Conservation (phyloP, 192 early-diverging fungal genomes). For the Linnemannia schmuckeri region DNA sequence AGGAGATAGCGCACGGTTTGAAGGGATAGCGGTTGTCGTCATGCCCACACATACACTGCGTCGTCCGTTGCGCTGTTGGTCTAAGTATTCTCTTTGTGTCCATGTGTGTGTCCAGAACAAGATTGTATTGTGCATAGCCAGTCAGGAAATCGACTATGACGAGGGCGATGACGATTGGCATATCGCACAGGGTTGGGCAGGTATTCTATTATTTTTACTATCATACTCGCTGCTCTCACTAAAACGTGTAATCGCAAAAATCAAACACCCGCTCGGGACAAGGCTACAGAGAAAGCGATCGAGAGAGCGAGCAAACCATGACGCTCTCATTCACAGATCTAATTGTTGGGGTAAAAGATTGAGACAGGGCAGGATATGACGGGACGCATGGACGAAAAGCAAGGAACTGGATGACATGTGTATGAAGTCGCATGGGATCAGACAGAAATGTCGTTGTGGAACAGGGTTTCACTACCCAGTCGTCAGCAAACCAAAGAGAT, state of each 20-base stretch:
- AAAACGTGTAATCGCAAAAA: background rate
- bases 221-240: background rate
- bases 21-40: background rate
- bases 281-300: background rate
- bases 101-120: background rate
- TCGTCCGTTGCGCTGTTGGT: background rate
- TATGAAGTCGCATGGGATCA: background rate
- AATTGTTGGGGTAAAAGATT: background rate
- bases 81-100: background rate
- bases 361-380: background rate
- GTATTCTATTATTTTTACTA: background rate
- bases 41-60: background rate
- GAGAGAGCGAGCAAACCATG: background rate
- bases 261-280: background rate
- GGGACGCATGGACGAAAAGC: background rate
- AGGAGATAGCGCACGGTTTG: background rate
- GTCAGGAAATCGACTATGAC: background rate
- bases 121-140: background rate
- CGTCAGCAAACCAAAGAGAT: background rate
- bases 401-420: background rate
- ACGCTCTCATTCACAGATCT: background rate
- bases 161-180: background rate
- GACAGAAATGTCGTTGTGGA: background rate
- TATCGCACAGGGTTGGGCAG: background rate
- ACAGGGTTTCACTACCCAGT: background rate